Evolutionary conservation across 176 grass and related monocot species (phyloP).

Genomic region (Avena eriantha): DNA sequence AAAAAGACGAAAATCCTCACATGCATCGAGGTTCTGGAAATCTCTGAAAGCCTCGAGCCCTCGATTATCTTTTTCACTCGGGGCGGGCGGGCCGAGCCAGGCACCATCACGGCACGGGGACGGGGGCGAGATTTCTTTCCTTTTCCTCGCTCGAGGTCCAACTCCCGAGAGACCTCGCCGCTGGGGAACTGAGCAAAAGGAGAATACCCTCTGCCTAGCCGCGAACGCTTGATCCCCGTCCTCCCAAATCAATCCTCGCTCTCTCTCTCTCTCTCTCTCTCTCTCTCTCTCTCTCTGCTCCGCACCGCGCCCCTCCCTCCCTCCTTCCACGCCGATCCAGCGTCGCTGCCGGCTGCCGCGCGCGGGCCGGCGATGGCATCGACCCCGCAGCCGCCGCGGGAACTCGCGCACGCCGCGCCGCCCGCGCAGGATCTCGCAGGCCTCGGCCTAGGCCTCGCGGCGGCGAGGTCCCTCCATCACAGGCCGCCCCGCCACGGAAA

Average conservation of each 20-base stretch:
- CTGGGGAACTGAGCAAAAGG: conserved; percentile 25
- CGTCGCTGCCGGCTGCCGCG: neutral
- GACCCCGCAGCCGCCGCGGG: conserved; percentile 24
- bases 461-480: conserved; percentile 11
- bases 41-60: neutral
- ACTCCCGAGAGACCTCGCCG: conserved; percentile 22
- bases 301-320: neutral
- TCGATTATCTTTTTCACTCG: conserved; percentile 1
- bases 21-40: conserved; percentile 28
- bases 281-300: neutral
- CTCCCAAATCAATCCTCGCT: neutral
- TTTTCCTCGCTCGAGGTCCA: conserved; percentile 11
- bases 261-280: neutral
- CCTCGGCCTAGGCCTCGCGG: conserved; percentile 8
- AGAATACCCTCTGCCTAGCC: neutral
- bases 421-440: conserved; percentile 14
- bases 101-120: conserved; percentile 6
- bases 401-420: conserved; percentile 21
- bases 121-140: neutral
- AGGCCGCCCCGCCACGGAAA: neutral
- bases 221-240: neutral
- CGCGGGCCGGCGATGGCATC: conserved; percentile 17
- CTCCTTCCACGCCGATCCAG: neutral
- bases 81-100: neutral
- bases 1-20: conserved; percentile 22